Base-by-base conservation (phyloP, 2,329 filamentous ascomycete species). In the Arthroderma uncinatum region DNA sequence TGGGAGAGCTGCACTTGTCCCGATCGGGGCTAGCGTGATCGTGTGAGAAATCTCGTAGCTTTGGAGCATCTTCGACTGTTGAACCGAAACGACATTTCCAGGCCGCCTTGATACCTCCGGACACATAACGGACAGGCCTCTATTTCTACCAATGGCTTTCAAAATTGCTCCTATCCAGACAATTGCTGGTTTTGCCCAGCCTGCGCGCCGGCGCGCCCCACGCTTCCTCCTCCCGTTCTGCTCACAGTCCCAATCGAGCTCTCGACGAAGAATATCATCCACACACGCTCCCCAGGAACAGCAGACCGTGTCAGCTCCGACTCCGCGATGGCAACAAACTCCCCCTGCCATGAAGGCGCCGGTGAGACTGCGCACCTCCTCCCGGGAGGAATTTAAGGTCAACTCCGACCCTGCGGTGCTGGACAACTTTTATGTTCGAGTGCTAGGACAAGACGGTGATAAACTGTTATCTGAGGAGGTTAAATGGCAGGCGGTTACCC, bases 401-500 rank as follows among this genome's bases (percentile, higher is more conserved):
- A 97, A 97, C 73, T 79, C 81, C 19, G 83, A 91, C 67, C 87
- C 88, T 8, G 78, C 76, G 62, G 78, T 78, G 66, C 77, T 98
- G 57, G 86, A 97, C 69, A 77, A 81, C 53, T 86, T 89, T 71
- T 95, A 96, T 71, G 78, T 81, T 63, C 78, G 78, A 55, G 80
- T 97, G 64, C 74, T 97, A 57, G 92, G 91, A 4, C 77, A 77
- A 50, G 83, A 80, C 48, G 88, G 87, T 58, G 82, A 87, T 63
- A 81, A 80, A 64, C 71, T 93, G 70, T 78, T 98, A 58, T 84
- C 86, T 1, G 91, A 96, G 14, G 92, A 98, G 74, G 79, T 93
- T 61, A 97, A 96, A 76, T 98, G 93, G 93, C 77, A 97, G 67
- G 91, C 91, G 30, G 82, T 98, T 57, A 98, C 93, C 63, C 93